A percentile compares a stretch with the other conserved stretches of the same genome.
These are phyloP conservation scores for Magnolia officinalis DNA, from an alignment of 164 flowering plant genomes.

Conservation along the genomic window DNA sequence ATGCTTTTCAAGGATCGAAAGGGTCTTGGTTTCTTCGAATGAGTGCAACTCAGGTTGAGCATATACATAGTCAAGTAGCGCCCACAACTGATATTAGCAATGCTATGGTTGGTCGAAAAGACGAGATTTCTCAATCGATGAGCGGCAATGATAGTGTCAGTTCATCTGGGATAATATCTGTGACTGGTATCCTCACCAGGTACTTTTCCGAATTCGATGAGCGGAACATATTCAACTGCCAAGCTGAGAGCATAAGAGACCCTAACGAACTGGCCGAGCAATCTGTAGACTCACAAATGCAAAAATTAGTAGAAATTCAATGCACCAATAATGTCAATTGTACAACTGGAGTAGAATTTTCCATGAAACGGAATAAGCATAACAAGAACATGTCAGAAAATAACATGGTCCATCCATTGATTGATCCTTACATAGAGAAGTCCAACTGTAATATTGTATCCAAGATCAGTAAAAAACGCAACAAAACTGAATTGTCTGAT, in stretches of 20 bases:
- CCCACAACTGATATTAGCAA: background rate
- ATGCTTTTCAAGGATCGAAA: slow-evolving; percentile 37
- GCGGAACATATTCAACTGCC: slow-evolving; percentile 9
- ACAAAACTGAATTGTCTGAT: background rate
- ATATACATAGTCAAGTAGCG: background rate
- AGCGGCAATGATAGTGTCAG: slow-evolving; percentile 5
- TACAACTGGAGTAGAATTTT: background rate
- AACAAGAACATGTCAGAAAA: background rate
- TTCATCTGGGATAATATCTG: slow-evolving; percentile 35
- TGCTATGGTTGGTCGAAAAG: slow-evolving; percentile 1
- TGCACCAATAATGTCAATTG: background rate
- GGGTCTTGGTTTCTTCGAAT: slow-evolving; percentile 46
- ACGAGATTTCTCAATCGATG: background rate
- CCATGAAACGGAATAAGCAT: background rate
- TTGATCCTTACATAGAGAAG: background rate
- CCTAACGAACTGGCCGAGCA: background rate
- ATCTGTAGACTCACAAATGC: background rate
- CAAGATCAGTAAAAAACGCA: background rate
- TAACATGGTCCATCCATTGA: background rate
- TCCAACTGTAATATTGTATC: background rate
- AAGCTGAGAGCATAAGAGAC: background rate
- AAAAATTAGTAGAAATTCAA: background rate
- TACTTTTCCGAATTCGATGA: slow-evolving; percentile 35
- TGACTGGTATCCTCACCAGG: slow-evolving; percentile 39
- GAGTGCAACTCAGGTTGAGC: slow-evolving; percentile 18